phyloP scores from a whole-genome alignment of 1,284 basidiomycete species.

The Lignosus rhinocerotis region DNA sequence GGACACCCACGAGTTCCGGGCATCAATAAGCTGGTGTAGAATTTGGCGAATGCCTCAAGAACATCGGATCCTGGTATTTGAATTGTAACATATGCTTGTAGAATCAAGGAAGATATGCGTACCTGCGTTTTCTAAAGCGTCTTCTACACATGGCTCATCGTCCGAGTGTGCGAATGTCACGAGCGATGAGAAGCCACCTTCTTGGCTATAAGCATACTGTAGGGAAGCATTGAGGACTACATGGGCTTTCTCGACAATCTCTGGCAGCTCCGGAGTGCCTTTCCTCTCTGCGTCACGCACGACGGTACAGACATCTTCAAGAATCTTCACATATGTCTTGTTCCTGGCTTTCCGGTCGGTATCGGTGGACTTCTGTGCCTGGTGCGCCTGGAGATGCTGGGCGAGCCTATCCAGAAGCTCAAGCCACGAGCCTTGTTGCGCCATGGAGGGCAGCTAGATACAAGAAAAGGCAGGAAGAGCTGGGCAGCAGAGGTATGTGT shows the following conservation, averaged over 20 bases:
- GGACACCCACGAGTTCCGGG: conserved; percentile 8
- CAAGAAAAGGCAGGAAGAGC: background rate
- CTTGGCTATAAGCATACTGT: conserved; percentile 22
- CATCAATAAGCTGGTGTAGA: conserved; percentile 7
- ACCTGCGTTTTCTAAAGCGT: conserved; percentile 15
- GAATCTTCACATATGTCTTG: conserved; percentile 17
- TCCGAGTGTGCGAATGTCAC: conserved; percentile 38
- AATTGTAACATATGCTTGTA: background rate
- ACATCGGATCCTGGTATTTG: conserved; percentile 5
- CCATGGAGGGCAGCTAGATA: background rate
- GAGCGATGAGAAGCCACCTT: conserved; percentile 26
- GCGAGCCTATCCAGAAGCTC: conserved; percentile 8
- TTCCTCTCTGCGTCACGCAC: conserved; percentile 24
- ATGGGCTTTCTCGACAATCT: conserved; percentile 37
- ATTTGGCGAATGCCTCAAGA: conserved; percentile 9
- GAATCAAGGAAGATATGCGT: background rate
- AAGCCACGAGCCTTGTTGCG: conserved; percentile 2
- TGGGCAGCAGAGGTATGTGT: background rate
- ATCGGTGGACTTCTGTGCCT: background rate
- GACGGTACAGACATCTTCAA: conserved; percentile 19
- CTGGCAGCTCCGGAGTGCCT: conserved; percentile 17
- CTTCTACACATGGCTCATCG: conserved; percentile 26
- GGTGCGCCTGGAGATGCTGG: conserved; percentile 2
- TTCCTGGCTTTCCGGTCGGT: conserved; percentile 5
- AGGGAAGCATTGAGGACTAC: conserved; percentile 23